Evolutionary conservation across 345 rosid species (phyloP), one percentile per base, ranked within the genome.

Genomic region (Balakata baccata): DNA sequence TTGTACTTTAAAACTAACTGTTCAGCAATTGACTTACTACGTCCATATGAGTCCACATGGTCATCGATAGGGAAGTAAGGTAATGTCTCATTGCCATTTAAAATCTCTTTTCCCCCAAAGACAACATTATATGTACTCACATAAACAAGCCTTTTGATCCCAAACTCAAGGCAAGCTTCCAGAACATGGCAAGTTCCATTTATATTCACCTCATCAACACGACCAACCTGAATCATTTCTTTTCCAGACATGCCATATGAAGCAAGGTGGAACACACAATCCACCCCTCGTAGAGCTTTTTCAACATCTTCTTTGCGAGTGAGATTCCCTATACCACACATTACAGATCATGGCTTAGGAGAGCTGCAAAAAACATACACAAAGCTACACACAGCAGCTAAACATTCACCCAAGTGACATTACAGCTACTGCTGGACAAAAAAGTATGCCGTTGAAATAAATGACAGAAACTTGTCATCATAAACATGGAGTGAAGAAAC

Each of bases 241-340:
- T 92, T 94, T 50, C 98, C 98, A 0, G 97, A 92, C 92, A 94
- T 94, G 66, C 98, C 98, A 75, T 38, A 90, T 1, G 98, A 94
- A 79, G 97, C 95, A 22, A 94, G 88, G 83, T 92, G 97, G 78
- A 94, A 82, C 9, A 92, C 97, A 76, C 97, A 94, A 74, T 89
- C 82, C 0, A 85, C 91, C 20, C 97, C 95, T 0, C 86, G 84
- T 25, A 90, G 17, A 45, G 93, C 92, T 79, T 77, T 88, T 3
- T 84, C 89, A 1, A 92, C 90, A 76, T 94, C 97, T 8, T 81
- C 74, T 82, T 84, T 87, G 60, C 66, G 57, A 39, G 78, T 73
- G 64, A 94, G 66, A 75, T 92, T 91, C 56, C 97, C 97, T 92
- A 11, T 20, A 41, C 18, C 18, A 13, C 18, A 13, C 20, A 52